Conservation (phyloP, 208 protist species). For the Crithidia expoeki region DNA sequence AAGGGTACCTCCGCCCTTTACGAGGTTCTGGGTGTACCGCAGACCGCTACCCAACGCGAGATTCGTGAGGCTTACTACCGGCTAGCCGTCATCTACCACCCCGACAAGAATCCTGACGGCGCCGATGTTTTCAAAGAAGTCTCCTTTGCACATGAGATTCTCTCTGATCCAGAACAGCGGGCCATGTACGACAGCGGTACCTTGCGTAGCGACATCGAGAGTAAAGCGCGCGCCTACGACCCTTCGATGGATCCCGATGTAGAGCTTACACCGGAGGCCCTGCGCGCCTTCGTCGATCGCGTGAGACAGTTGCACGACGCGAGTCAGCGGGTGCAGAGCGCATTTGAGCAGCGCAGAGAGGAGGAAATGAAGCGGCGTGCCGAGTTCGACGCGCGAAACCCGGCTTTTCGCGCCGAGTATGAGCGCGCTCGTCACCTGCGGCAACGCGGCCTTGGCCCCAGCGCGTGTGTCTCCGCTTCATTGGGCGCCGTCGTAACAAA, state of each 20-base stretch:
- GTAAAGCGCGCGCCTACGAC: conserved; percentile 66
- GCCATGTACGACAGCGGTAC: conserved; percentile 76
- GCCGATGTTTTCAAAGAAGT: conserved; percentile 86
- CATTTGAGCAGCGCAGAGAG: conserved; percentile 78
- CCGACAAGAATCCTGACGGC: conserved; percentile 89
- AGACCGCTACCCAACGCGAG: conserved; percentile 61
- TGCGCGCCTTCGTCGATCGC: conserved; percentile 84
- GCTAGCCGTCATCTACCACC: conserved; percentile 88
- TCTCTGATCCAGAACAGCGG: conserved; percentile 80
- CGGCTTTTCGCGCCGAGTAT: conserved; percentile 72
- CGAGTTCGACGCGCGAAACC: conserved; percentile 81
- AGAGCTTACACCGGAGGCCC: conserved; percentile 72
- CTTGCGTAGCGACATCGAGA: conserved; percentile 66
- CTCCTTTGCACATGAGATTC: conserved; percentile 82
- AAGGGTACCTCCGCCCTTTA: conserved; percentile 78
- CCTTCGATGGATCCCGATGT: conserved; percentile 85
- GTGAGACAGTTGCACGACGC: conserved; percentile 51
- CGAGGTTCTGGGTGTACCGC: conserved; percentile 73
- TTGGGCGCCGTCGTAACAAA: conserved; percentile 6
- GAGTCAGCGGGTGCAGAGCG: conserved; percentile 40
- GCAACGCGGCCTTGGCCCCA: conserved; percentile 26
- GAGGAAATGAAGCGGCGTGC: conserved; percentile 84
- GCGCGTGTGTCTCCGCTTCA: conserved; percentile 15
- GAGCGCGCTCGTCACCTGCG: conserved; percentile 50
- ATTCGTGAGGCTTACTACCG: conserved; percentile 89